Evolutionary conservation across 169 alveolate genomes (phyloP), one percentile per base, ranked within the genome.

Genomic region (Plasmodium vinckei): DNA sequence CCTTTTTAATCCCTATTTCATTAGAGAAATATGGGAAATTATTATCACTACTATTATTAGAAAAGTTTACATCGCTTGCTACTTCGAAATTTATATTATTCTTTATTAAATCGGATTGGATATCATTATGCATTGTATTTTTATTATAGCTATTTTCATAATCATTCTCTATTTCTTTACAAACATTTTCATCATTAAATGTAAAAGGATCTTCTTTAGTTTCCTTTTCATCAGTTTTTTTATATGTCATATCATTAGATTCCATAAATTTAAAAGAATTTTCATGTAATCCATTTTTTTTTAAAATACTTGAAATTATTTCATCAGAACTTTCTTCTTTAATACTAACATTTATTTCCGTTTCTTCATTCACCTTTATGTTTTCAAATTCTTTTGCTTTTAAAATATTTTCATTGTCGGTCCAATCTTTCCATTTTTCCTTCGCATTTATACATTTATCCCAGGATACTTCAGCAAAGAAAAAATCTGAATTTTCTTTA

Each of bases 201-300:
- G 4, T 0, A 57, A 57, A 57, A 57, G 65, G 10, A 19, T 57
- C 65, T n/a, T 12, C 65, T 17, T 19, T 57, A 15, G 10, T 33
- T 33, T 33, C 42, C 0, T 33, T 57, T 17, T 57, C 65, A 56
- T 10, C 65, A 57, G 3, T 3, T 23, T 9, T n/a, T n/a, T 57
- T 19, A 57, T 9, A 15, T 19, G 3, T 0, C 25, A 12, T 23
- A 13, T 12, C 10, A 19, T 13, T 13, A 9, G 42, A 19, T 1
- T 17, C 19, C 19, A 57, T 57, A 5, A 15, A n/a, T 4, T 19
- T 57, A 57, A 9, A 57, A n/a, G 19, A 15, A 19, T 9, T 13
- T 57, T 57, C 65, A 57, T 57, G 42, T 57, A 23, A 57, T n/a
- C 4, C 19, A 19, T 57, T 57, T 57, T 57, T 57, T 19, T 57